phyloP scores from a whole-genome alignment of 805 yeast species.

The Kodamaea leandrae region DNA sequence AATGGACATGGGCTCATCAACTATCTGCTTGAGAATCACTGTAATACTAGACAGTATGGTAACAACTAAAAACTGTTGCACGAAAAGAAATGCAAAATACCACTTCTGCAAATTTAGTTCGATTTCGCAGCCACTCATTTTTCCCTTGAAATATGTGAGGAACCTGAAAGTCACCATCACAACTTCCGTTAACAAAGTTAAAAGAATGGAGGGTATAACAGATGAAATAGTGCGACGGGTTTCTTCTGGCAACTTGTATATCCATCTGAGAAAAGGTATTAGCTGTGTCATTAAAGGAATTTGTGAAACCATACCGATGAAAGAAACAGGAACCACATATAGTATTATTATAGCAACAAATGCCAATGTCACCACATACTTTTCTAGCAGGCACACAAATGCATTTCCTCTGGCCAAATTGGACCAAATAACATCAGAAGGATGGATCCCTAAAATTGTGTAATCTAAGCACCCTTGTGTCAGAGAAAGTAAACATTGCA shows the following conservation, averaged over 20 bases:
- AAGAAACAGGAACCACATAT: conserved; percentile 84
- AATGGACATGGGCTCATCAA: conserved; percentile 69
- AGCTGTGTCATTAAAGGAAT: conserved; percentile 60
- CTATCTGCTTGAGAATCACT: conserved; percentile 55
- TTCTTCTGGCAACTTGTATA: conserved; percentile 52
- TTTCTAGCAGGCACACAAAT: conserved; percentile 35
- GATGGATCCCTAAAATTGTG: conserved; percentile 53
- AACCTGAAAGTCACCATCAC: conserved; percentile 58
- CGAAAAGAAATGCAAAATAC: conserved; percentile 74
- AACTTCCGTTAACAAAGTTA: conserved; percentile 59
- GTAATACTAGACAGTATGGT: conserved; percentile 79
- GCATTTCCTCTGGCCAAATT: conserved; percentile 47
- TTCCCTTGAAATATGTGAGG: conserved; percentile 55
- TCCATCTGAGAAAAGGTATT: conserved; percentile 58
- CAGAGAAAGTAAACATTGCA: conserved; percentile 52
- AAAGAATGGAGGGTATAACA: conserved; percentile 63
- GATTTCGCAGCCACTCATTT: conserved; percentile 56
- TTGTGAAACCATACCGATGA: conserved; percentile 74
- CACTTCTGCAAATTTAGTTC: conserved; percentile 74
- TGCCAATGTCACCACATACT: conserved; percentile 42
- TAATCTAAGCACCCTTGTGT: conserved; percentile 42
- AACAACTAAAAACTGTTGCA: conserved; percentile 81
- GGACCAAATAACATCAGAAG: conserved; percentile 70
- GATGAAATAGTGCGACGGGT: conserved; percentile 55
- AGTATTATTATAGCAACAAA: conserved; percentile 48